Base-by-base conservation (phyloP, 176 grass and related monocot genomes). In the Thinopyrum elongatum region DNA sequence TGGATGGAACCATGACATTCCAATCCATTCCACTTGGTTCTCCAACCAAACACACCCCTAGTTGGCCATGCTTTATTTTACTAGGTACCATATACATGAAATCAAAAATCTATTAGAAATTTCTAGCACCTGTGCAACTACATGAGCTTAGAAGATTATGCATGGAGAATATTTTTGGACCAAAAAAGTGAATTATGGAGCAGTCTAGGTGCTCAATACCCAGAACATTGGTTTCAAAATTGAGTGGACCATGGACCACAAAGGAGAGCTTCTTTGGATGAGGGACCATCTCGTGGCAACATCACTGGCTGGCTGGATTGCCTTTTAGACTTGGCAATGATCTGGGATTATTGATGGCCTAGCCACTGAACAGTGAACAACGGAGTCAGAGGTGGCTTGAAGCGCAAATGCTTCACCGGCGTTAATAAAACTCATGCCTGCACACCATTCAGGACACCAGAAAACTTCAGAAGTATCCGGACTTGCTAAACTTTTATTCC, bases 71-170 rank as follows among this genome's bases (percentile, higher is more conserved):
- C 60, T 78, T 78, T 60, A 36, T 38, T 36, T 78, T 4, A 35
- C 76, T 36, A 61, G 76, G 12, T 26, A 78, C 33, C 55, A 39
- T 61, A 38, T 35, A 25, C 57, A 79, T 62, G 57, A 49, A 57
- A 57, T 77, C 3, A 77, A 33, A 57, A 77, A 76, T 76, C 74
- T 76, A 55, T 76, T 31, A 51, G 27, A 77, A 77, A 26, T 79
- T 62, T 61, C 21, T 61, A 39, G 55, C 53, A 38, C 57, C 31
- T 38, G 76, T 39, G 13, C 22, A 62, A 39, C 34, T 79, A 41
- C n/a, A 26, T 39, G 22, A 62, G 22, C n/a, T 25, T 59, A 62
- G 59, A 61, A 79, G 77, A 63, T 62, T 79, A 41, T 42, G 77
- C 77, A 79, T 62, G n/a, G 25, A 61, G 12, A 76, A 53, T 10